These are phyloP conservation scores for Boletus calvinii DNA, from an alignment of 1,284 basidiomycete genomes.

Conservation along the genomic window DNA sequence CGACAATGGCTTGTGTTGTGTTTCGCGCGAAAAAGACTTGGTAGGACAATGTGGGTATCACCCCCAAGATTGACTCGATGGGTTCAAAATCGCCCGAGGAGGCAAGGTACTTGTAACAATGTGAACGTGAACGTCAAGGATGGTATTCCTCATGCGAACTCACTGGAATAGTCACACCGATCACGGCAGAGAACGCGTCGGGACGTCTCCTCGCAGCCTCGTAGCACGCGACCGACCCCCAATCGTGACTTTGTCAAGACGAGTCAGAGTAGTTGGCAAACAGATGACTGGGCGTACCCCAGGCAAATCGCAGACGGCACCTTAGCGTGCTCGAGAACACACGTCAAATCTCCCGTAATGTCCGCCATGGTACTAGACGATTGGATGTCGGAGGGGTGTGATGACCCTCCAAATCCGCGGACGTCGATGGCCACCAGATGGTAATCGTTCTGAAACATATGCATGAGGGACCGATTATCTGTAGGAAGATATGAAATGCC, in stretches of 20 bases:
- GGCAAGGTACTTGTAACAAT: slow-evolving; percentile 50
- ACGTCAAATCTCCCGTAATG: slow-evolving; percentile 57
- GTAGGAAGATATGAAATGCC: slow-evolving; percentile 30
- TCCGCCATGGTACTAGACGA: slow-evolving; percentile 60
- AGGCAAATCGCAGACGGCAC: slow-evolving; percentile 55
- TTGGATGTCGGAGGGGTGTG: slow-evolving; percentile 59
- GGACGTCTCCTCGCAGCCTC: slow-evolving; percentile 64
- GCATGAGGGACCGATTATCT: not conserved
- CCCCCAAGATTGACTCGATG: slow-evolving; percentile 39
- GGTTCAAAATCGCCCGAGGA: slow-evolving; percentile 47
- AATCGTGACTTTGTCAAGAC: slow-evolving; percentile 55
- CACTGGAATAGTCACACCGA: slow-evolving; percentile 61
- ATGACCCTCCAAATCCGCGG: slow-evolving; percentile 67
- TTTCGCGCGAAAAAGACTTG: slow-evolving; percentile 58
- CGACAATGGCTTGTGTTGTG: slow-evolving; percentile 46
- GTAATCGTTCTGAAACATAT: slow-evolving; percentile 35
- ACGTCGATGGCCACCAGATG: slow-evolving; percentile 58
- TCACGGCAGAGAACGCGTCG: slow-evolving; percentile 57
- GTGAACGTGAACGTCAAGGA: not conserved
- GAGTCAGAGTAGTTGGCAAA: not conserved
- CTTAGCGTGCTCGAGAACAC: slow-evolving; percentile 52
- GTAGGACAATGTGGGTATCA: slow-evolving; percentile 56
- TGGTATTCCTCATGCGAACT: slow-evolving; percentile 18
- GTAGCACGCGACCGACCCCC: slow-evolving; percentile 66
- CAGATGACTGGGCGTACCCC: slow-evolving; percentile 42